Percentiles rank a stretch among this genome's conserved stretches.
Conservation (phyloP, 2,329 filamentous ascomycete species). For the Penicillium sp. region DNA sequence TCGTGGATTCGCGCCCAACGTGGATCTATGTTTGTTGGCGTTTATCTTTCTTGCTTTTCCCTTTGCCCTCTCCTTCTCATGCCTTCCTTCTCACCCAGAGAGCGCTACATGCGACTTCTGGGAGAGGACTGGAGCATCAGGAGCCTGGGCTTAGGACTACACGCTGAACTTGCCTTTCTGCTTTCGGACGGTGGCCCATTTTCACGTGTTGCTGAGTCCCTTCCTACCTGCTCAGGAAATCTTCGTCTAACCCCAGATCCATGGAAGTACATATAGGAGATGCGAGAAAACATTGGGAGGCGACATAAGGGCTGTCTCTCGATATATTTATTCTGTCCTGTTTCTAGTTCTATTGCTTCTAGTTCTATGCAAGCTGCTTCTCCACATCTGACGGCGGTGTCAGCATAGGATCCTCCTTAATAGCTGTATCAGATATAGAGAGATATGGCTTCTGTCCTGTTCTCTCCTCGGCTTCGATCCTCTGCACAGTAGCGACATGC, state of each 20-base stretch:
- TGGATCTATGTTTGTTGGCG: conserved; percentile 15
- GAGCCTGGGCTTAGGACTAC: neutral
- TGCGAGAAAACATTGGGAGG: neutral
- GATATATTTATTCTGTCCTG: neutral
- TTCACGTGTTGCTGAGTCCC: neutral
- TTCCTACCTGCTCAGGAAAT: neutral
- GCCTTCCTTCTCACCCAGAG: conserved; percentile 39
- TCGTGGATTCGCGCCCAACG: conserved; percentile 9
- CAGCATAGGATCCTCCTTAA: conserved; percentile 19
- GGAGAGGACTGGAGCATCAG: conserved; percentile 29
- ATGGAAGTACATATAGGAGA: neutral
- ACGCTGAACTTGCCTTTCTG: neutral
- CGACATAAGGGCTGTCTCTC: neutral
- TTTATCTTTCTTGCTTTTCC: conserved; percentile 21
- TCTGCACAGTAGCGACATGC: conserved; percentile 24
- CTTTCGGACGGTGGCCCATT: neutral
- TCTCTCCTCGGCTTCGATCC: conserved; percentile 12
- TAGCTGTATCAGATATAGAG: conserved; percentile 2
- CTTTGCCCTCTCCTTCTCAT: conserved; percentile 10
- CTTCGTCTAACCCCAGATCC: neutral
- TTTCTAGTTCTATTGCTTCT: conserved; percentile 23
- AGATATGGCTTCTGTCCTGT: conserved; percentile 8
- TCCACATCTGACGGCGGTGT: conserved; percentile 36
- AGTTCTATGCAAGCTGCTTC: conserved; percentile 24
- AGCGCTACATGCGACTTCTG: conserved; percentile 40